Evolutionary conservation across 1,139 yeast genomes (phyloP), one percentile per base, ranked within the genome.

Genomic region (Saccharomycopsis phalli): DNA sequence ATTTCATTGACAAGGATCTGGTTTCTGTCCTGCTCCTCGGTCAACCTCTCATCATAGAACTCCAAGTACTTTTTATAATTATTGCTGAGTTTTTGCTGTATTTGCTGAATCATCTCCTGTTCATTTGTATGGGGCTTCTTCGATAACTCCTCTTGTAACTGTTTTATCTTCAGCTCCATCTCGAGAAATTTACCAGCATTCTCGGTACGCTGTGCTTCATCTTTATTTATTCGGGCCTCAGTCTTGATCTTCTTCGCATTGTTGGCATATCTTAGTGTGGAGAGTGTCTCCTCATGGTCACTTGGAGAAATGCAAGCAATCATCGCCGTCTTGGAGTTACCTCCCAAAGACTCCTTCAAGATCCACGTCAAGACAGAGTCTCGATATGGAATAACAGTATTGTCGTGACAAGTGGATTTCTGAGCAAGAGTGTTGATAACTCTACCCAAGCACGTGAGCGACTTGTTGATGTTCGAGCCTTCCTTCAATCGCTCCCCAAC

Each of bases 241-340:
- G 86, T 79, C 46, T 70, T 69, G 49, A 82, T 81, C 50, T 67
- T 68, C 53, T 81, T 81, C 2, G 84, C 91, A 46, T 80, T 74
- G 31, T 75, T 77, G 1, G 93, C 93, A 53, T 82, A 82, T 45
- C 84, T 65, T 44, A 82, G 61, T 0, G 94, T 82, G 33, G 82
- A 81, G 48, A 73, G 58, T 0, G 84, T 76, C 51, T 82, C 94
- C 18, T 81, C 91, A 52, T 73, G 74, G 53, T 78, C 86, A 11
- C 81, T 65, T 0, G 94, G 88, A 0, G 88, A 76, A 1, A 81
- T 63, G 54, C 88, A 80, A 29, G 83, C 83, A 6, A 81, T 65
- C 88, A 81, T 81, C 31, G 76, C 75, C 1, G 86, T 81, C 51
- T 76, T 77, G 20, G 84, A 75, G 51, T 81, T 81, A 1, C 91